phyloP scores from a whole-genome alignment of 2,329 filamentous ascomycete species.

The Fonsecaea pugnacius region DNA sequence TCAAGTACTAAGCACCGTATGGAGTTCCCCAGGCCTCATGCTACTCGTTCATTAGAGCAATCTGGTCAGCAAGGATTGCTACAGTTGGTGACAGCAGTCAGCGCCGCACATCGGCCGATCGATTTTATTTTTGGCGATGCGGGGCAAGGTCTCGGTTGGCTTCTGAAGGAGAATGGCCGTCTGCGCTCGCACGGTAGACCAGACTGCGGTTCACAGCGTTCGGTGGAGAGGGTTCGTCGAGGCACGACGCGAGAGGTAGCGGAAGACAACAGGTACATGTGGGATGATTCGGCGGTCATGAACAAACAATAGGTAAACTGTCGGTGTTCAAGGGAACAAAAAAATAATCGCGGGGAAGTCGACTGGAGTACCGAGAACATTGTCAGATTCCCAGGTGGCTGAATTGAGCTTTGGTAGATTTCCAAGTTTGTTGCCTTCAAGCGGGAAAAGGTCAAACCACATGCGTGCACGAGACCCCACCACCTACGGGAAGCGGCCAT shows the following conservation, averaged over 20 bases:
- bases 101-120: background rate
- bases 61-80: background rate
- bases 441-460: background rate
- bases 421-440: background rate
- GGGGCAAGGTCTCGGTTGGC: conserved; percentile 5
- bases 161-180: background rate
- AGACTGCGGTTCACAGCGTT: background rate
- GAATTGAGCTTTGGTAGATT: background rate
- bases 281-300: background rate
- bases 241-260: background rate
- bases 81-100: background rate
- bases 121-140: conserved; percentile 11
- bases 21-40: background rate
- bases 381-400: background rate
- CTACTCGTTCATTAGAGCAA: background rate
- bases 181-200: background rate
- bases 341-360: background rate
- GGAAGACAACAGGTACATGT: background rate
- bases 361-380: background rate
- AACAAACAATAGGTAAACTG: background rate
- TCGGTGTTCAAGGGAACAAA: background rate
- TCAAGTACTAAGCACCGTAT: background rate
- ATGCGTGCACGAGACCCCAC: background rate
- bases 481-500: background rate
- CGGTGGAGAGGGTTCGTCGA: background rate